These are phyloP conservation scores for Alliaria petiolata DNA, from an alignment of 345 rosid genomes.

Conservation along the genomic window DNA sequence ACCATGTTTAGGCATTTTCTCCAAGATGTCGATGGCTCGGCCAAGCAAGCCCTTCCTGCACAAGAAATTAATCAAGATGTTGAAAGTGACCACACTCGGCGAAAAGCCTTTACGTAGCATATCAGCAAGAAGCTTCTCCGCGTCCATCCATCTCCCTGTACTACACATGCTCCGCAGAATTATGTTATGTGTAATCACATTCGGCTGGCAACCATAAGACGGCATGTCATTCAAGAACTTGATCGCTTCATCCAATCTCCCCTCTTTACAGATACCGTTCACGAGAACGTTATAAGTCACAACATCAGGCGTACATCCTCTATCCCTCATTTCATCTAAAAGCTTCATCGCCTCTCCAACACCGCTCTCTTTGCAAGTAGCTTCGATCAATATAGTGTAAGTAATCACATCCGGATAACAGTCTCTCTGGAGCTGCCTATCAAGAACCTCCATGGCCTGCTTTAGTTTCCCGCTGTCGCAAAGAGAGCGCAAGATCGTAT, in stretches of 20 bases:
- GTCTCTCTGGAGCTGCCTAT: conserved; percentile 52
- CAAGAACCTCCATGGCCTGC: conserved; percentile 77
- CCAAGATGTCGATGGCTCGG: conserved; percentile 73
- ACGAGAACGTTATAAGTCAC: conserved; percentile 83
- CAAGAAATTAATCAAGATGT: conserved; percentile 80
- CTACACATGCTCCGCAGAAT: conserved; percentile 80
- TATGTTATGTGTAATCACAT: conserved; percentile 73
- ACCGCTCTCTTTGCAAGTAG: conserved; percentile 77
- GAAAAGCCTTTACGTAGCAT: conserved; percentile 76
- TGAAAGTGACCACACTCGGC: conserved; percentile 88
- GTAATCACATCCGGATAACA: conserved; percentile 77
- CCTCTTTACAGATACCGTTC: conserved; percentile 84
- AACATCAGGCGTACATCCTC: conserved; percentile 78
- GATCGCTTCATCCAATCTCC: conserved; percentile 80
- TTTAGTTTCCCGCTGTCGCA: conserved; percentile 72
- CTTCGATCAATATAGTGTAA: conserved; percentile 80
- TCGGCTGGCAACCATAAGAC: conserved; percentile 67
- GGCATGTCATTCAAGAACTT: conserved; percentile 67
- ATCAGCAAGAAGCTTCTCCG: conserved; percentile 67
- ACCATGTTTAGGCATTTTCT: conserved; percentile 82
- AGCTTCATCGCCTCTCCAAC: conserved; percentile 88
- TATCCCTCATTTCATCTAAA: conserved; percentile 74
- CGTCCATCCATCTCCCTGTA: conserved; percentile 90
- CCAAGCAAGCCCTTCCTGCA: conserved; percentile 78
- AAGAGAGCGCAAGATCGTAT: conserved; percentile 70